phyloP scores from a whole-genome alignment of 1,139 yeast genomes.

The Taphrina pruni region DNA sequence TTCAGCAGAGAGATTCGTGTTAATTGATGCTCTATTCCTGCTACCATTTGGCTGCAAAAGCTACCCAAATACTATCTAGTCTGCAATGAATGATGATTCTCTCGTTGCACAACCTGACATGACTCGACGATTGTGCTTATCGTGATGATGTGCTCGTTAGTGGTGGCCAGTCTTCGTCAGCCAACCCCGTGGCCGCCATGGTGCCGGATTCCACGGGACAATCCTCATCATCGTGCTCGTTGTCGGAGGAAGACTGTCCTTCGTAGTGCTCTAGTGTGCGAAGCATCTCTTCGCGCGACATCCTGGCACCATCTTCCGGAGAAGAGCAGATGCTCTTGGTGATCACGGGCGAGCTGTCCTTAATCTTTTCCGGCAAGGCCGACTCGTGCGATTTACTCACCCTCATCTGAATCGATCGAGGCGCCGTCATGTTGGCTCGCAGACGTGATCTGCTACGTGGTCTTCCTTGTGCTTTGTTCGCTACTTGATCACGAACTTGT shows the following conservation, averaged over 20 bases:
- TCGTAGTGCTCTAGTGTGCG: conserved; percentile 11
- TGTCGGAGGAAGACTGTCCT: conserved; percentile 16
- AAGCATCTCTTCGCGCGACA: conserved; percentile 29
- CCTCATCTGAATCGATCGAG: neutral
- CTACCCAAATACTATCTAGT: too few species aligned
- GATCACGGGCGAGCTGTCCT: neutral
- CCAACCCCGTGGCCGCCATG: neutral
- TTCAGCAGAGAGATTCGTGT: neutral
- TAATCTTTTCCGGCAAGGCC: neutral
- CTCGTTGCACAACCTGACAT: too few species aligned
- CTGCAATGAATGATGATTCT: too few species aligned
- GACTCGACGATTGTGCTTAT: too few species aligned
- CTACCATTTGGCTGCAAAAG: too few species aligned
- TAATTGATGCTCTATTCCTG: too few species aligned
- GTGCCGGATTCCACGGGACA: neutral
- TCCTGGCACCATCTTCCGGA: conserved; percentile 14
- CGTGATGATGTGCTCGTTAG: neutral
- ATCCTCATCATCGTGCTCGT: conserved; percentile 5
- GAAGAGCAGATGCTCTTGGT: conserved; percentile 2
- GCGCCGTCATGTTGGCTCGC: neutral
- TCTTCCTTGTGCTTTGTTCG: neutral
- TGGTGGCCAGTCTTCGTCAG: conserved; percentile 16
- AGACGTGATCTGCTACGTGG: conserved; percentile 4
- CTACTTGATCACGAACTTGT: conserved; percentile 4
- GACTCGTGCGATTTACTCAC: conserved; percentile 11